These are phyloP conservation scores for Erucastrum elatum DNA, from an alignment of 345 rosid genomes.

Conservation along the genomic window DNA sequence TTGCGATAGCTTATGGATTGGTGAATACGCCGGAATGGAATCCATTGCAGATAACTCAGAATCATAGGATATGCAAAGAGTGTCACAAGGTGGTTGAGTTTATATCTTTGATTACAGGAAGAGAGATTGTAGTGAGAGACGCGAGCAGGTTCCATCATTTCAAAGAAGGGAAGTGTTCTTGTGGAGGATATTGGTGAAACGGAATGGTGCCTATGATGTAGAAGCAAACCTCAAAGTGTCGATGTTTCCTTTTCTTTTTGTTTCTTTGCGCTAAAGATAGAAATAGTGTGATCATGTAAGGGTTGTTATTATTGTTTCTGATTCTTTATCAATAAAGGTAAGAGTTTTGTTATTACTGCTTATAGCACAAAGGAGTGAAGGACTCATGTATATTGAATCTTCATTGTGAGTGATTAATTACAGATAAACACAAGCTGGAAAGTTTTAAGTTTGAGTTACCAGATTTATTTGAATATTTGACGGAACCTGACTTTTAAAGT, in stretches of 20 bases:
- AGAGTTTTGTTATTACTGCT: neutral
- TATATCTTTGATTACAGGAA: conserved; percentile 49
- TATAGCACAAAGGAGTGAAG: neutral
- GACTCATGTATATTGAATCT: neutral
- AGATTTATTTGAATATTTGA: neutral
- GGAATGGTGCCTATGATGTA: neutral
- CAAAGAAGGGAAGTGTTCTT: conserved; percentile 73
- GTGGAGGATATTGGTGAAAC: conserved; percentile 87
- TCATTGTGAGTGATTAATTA: neutral
- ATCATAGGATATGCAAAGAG: conserved; percentile 74
- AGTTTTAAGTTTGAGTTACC: neutral
- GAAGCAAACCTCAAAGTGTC: neutral
- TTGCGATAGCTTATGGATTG: conserved; percentile 80
- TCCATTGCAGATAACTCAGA: conserved; percentile 73
- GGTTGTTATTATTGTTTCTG: conserved; percentile 1
- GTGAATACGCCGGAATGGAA: conserved; percentile 55
- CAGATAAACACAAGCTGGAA: neutral
- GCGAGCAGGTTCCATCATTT: conserved; percentile 82
- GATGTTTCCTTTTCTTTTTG: neutral
- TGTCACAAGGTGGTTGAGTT: conserved; percentile 78
- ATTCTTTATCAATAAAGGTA: conserved; percentile 28
- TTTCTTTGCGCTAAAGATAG: neutral
- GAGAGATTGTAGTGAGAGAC: conserved; percentile 78
- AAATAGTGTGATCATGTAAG: conserved; percentile 12
- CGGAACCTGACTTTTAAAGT: neutral